phyloP scores from a whole-genome alignment of 2,329 filamentous ascomycete species.

The Pestalotiopsis sp. region DNA sequence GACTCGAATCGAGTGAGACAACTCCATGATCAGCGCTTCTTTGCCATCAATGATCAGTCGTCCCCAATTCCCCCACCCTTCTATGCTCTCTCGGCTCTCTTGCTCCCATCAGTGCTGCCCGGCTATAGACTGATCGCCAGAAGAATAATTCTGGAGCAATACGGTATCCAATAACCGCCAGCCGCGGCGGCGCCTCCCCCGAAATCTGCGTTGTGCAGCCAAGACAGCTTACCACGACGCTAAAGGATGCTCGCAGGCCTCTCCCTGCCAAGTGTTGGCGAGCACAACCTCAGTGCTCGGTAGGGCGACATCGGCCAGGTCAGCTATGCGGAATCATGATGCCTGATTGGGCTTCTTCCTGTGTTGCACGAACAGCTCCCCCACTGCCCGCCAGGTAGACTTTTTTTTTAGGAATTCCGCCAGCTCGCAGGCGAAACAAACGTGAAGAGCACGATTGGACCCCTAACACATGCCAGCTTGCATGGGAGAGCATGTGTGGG shows the following conservation, averaged over 20 bases:
- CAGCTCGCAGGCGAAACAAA: background rate
- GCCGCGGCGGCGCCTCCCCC: background rate
- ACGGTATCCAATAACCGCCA: background rate
- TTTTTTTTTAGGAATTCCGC: background rate
- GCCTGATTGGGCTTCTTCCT: slow-evolving; percentile 3
- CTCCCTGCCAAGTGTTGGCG: background rate
- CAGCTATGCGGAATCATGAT: slow-evolving; percentile 8
- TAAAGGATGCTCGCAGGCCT: background rate
- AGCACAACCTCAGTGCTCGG: slow-evolving; percentile 4
- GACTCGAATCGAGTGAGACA: background rate
- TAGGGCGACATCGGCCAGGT: slow-evolving; percentile 12
- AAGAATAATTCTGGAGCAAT: background rate
- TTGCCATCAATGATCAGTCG: background rate
- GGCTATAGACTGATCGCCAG: background rate
- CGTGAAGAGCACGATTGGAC: background rate
- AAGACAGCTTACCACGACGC: background rate
- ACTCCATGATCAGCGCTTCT: background rate
- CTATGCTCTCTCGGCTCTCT: background rate
- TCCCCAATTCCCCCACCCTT: background rate
- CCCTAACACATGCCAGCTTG: slow-evolving; percentile 4
- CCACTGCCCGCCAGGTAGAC: background rate
- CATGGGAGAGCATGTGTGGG: background rate
- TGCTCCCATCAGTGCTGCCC: background rate
- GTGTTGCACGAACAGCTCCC: background rate
- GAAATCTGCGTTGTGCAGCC: background rate